Base-by-base conservation (phyloP, 2,329 filamentous ascomycete genomes). In the Aspergillus sergii region DNA sequence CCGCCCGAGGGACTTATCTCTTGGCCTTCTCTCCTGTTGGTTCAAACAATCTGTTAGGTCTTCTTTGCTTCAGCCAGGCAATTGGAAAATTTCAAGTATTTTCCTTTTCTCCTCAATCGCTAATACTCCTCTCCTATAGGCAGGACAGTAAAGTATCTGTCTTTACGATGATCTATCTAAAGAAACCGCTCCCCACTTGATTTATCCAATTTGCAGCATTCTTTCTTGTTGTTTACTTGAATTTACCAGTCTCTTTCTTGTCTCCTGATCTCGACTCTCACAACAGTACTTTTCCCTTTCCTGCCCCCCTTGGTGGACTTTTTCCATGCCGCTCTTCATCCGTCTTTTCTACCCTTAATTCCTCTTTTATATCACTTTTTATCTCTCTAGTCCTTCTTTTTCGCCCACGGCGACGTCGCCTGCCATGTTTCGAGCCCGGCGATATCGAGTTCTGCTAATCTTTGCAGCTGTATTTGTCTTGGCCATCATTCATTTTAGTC, bases 401-500 rank as follows among this genome's bases (percentile, higher is more conserved):
- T 50, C 60, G 41, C 46, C 26, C 21, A 32, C 39, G 34, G 21
- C 48, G 32, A 32, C n/a, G 16, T 60, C 46, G n/a, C 39, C 58
- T 39, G 63, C 53, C 61, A 84, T 84, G 82, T 73, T 83, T 69
- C 81, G 81, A 59, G 69, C 81, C 64, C 82, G 82, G 59, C 80
- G 82, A 67, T 84, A 84, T 69, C 78, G 82, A 61, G 69, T 80
- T 39, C 80, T 82, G 60, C 66, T 84, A 58, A 67, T 81, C 43
- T 80, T 83, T 61, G 80, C 81, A 36, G 71, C 78, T 59, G 72
- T 81, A 60, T 72, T 79, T 21, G 67, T 81, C 45, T 71, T 82
- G 46, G 72, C 81, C 3, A 73, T 88, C 59, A 81, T 87, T 69
- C 83, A 84, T 67, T 86, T 87, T 66, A 75, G 79, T 39, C 76